Conservation (phyloP, 805 yeast species). For the Candida glaebosa region DNA sequence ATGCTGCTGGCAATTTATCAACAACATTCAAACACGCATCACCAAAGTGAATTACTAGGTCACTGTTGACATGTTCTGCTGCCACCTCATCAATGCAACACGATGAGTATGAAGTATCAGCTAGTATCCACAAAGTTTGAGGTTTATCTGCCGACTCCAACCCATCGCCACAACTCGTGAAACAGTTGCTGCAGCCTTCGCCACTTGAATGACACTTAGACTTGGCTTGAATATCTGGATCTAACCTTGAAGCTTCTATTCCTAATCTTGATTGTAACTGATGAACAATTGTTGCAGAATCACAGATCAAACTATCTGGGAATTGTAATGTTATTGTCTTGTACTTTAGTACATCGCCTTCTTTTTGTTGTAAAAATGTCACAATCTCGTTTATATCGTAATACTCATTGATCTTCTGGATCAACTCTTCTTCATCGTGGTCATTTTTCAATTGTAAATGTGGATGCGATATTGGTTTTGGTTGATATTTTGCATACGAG, state of each 20-base stretch:
- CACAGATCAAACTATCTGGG: constrained; percentile 77
- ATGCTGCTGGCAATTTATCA: constrained; percentile 67
- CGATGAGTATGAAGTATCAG: constrained; percentile 92
- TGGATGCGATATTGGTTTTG: constrained; percentile 3
- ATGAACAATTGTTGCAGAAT: constrained; percentile 69
- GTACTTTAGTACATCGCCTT: constrained; percentile 25
- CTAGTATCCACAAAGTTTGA: constrained; percentile 60
- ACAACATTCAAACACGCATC: constrained; percentile 89
- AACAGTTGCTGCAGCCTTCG: not conserved
- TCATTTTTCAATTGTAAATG: not conserved
- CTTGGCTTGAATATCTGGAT: not conserved
- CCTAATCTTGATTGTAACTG: constrained; percentile 42
- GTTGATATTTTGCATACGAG: constrained; percentile 2
- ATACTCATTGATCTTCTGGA: constrained; percentile 39
- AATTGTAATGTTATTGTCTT: constrained; percentile 77
- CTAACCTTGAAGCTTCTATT: not conserved
- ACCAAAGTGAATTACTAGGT: constrained; percentile 87
- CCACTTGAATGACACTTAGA: not conserved
- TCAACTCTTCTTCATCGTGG: constrained; percentile 22
- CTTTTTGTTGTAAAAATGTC: constrained; percentile 30
- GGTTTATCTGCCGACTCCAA: not conserved
- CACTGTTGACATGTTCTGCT: constrained; percentile 86
- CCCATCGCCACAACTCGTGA: not conserved
- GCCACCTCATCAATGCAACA: constrained; percentile 98
- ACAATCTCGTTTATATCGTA: constrained; percentile 54